Conservation (phyloP, 2,329 filamentous ascomycete genomes). For the Exophiala sp. region DNA sequence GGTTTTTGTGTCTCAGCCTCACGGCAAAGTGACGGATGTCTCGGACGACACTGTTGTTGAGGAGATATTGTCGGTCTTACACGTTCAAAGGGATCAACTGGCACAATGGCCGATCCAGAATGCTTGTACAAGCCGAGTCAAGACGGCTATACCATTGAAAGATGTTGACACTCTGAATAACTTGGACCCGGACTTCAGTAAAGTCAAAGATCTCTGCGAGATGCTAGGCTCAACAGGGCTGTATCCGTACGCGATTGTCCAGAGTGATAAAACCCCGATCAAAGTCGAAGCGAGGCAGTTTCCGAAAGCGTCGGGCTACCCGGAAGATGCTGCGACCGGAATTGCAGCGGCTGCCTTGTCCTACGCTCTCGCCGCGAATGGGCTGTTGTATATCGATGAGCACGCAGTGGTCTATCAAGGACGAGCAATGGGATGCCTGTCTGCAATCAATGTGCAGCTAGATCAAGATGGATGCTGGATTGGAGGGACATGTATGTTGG, state of each 20-base stretch:
- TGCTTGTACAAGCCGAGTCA: conserved; percentile 5
- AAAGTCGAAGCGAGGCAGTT: conserved; percentile 8
- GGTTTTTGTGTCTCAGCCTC: conserved; percentile 7
- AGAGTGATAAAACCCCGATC: background rate
- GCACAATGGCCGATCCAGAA: background rate
- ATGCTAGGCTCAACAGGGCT: conserved; percentile 3
- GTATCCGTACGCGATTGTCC: conserved; percentile 4
- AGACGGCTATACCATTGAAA: background rate
- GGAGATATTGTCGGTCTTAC: conserved; percentile 1
- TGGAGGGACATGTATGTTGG: background rate
- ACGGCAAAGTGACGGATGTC: conserved; percentile 1
- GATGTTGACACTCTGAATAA: background rate
- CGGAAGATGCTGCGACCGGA: conserved; percentile 7
- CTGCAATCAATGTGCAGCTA: conserved; percentile 1
- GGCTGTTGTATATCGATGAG: background rate
- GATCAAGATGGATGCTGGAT: background rate
- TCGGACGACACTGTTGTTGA: background rate
- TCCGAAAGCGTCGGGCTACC: conserved; percentile 6
- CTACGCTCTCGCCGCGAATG: background rate
- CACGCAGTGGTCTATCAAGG: conserved; percentile 3
- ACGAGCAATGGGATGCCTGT: conserved; percentile 3
- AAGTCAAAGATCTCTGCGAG: background rate
- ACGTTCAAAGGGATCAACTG: background rate
- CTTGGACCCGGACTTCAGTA: background rate
- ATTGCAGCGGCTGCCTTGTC: conserved; percentile 4